Evolutionary conservation across 2,329 filamentous ascomycete species (phyloP).

Genomic region (Calonectria crousiana): DNA sequence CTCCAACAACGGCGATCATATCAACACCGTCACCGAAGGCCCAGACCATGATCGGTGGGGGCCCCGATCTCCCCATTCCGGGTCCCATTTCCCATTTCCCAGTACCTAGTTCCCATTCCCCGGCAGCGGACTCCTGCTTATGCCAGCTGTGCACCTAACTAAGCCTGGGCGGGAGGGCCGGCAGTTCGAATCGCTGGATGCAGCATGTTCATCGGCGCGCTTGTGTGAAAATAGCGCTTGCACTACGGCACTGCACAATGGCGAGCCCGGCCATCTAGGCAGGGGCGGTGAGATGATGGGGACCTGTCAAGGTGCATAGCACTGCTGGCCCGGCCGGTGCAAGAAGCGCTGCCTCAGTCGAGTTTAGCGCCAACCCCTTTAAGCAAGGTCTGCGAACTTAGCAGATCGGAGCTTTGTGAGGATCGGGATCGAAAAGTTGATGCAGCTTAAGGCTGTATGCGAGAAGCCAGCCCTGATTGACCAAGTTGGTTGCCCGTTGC

Average conservation of each 20-base stretch:
- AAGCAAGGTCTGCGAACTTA: neutral
- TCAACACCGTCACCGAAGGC: neutral
- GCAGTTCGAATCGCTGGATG: neutral
- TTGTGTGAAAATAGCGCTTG: neutral
- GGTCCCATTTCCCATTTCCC: too few species aligned
- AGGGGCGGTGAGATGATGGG: neutral
- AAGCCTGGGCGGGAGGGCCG: neutral
- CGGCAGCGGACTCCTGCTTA: neutral
- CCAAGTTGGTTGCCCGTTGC: neutral
- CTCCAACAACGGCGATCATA: neutral
- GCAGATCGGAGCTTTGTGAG: neutral
- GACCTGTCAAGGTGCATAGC: neutral
- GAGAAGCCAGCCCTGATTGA: neutral
- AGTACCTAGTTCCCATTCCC: neutral
- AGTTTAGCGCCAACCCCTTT: neutral
- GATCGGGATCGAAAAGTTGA: neutral
- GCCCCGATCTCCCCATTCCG: too few species aligned
- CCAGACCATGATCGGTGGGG: neutral
- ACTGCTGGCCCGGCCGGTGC: neutral
- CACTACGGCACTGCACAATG: neutral
- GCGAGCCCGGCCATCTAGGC: neutral
- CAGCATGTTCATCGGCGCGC: neutral
- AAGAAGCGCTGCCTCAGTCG: neutral
- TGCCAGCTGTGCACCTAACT: neutral
- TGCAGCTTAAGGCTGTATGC: neutral